Base-by-base conservation (phyloP, 768 basidiomycete genomes). In the Russula compacta region DNA sequence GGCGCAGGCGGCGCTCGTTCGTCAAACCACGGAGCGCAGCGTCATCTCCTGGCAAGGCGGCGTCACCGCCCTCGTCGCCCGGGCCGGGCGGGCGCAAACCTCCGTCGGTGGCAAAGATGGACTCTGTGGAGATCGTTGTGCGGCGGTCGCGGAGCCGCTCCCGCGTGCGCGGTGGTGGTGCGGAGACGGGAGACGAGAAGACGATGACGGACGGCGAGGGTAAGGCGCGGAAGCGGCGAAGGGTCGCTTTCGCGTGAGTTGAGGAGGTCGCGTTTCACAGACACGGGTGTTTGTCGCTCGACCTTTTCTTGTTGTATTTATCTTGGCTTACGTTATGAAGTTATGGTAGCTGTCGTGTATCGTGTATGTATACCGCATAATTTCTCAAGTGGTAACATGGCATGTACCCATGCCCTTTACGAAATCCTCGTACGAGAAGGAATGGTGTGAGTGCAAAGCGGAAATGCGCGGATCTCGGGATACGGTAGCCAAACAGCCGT, bases 101-200 rank as follows among this genome's bases (percentile, higher is more conserved):
- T 19, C 49, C 38, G 0, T 61, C 60, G 0, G 29, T 38, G 11
- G 15, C 38, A 21, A 63, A 63, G 19, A 60, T 59, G 59, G 59
- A 61, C 24, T 60, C 58, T 1, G 62, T 63, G 39, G 59, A 63
- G 53, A 50, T 63, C 12, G 21, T 51, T 8, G 24, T 63, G 24
- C 42, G 58, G 6, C 53, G 62, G 6, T 63, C 62, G 40, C 59
- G 48, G 24, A 63, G 62, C 53, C 1, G 59, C 36, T 59, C 62
- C 6, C 62, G 62, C 29, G 38, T 56, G 36, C 62, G 62, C 6
- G 52, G 53, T 6, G 32, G 53, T 10, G 62, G 48, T 3, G 61
- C 35, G 35, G 59, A 63, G 39, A 61, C 62, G 12, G 62, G 39
- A 9, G 62, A 61, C 19, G 62, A 63, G 59, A 60, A 55, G 47